These are phyloP conservation scores for Aspergillus nanangensis DNA, from an alignment of 495 filamentous ascomycete genomes.

Conservation along the genomic window DNA sequence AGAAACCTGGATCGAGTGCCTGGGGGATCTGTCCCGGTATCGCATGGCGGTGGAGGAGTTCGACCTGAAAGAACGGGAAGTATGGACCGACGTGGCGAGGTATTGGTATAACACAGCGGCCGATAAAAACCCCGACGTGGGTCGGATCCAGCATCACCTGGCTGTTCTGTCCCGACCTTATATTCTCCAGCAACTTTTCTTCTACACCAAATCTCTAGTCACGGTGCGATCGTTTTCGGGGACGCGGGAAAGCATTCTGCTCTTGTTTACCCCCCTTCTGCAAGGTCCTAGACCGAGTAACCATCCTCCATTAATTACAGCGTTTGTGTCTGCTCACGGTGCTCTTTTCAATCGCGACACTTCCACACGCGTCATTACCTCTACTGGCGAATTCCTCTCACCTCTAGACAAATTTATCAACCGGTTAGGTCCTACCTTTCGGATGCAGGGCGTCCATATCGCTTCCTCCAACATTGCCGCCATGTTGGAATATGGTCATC, in stretches of 20 bases:
- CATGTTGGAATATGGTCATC: slow-evolving; percentile 58
- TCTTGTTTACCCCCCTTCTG: slow-evolving; percentile 66
- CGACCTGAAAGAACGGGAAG: slow-evolving; percentile 65
- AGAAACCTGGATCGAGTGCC: slow-evolving; percentile 87
- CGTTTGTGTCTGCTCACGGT: slow-evolving; percentile 62
- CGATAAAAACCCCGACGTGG: slow-evolving; percentile 63
- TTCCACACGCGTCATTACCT: slow-evolving; percentile 39
- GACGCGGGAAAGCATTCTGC: slow-evolving; percentile 65
- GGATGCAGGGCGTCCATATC: slow-evolving; percentile 57
- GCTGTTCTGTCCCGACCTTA: slow-evolving; percentile 77
- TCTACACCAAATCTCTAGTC: slow-evolving; percentile 56
- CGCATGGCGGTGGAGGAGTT: slow-evolving; percentile 77
- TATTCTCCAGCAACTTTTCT: slow-evolving; percentile 68
- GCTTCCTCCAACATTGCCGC: slow-evolving; percentile 49
- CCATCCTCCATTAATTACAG: slow-evolving; percentile 32
- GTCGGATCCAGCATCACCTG: slow-evolving; percentile 79
- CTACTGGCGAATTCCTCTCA: slow-evolving; percentile 45
- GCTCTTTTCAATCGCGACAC: slow-evolving; percentile 57
- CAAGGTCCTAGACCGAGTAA: slow-evolving; percentile 22
- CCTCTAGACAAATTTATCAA: slow-evolving; percentile 56
- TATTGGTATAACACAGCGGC: slow-evolving; percentile 81
- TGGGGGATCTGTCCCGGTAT: slow-evolving; percentile 72
- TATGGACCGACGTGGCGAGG: slow-evolving; percentile 71
- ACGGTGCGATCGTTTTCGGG: slow-evolving; percentile 50
- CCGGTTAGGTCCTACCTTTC: slow-evolving; percentile 53